These are phyloP conservation scores for Xylariaceae sp. DNA, from an alignment of 2,329 filamentous ascomycete species.

Conservation along the genomic window DNA sequence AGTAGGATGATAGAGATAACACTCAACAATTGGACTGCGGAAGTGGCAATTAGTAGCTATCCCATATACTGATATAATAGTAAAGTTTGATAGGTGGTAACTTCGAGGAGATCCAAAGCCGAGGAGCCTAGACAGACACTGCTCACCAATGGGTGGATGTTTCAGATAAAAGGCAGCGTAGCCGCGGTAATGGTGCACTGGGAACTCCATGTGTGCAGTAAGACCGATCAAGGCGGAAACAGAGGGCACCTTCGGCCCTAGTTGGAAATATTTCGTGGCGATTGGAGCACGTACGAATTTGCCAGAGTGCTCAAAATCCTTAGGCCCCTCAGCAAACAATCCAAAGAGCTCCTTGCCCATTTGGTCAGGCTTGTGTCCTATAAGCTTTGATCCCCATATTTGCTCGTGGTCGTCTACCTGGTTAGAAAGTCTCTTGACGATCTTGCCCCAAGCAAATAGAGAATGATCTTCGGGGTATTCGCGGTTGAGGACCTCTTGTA, in stretches of 20 bases:
- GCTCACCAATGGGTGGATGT: constrained; percentile 2
- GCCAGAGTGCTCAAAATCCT: constrained; percentile 12
- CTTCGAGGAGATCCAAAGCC: too few relatives aligned
- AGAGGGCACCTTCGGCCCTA: not conserved
- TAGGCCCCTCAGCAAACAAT: constrained; percentile 9
- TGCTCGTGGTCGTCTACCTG: not conserved
- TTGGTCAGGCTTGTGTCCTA: not conserved
- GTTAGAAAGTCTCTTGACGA: not conserved
- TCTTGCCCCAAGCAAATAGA: constrained; percentile 35
- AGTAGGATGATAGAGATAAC: too few relatives aligned
- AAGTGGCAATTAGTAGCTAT: too few relatives aligned
- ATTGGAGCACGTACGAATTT: not conserved
- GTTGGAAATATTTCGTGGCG: not conserved
- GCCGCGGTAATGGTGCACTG: not conserved
- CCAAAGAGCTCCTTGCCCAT: not conserved
- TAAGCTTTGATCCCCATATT: not conserved
- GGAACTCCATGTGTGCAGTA: not conserved
- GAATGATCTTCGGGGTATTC: constrained; percentile 35
- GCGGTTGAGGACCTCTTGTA: constrained; percentile 35
- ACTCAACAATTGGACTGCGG: too few relatives aligned
- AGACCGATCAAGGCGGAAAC: not conserved
- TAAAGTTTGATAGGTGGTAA: too few relatives aligned
- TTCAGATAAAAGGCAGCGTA: not conserved
- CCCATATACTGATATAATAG: too few relatives aligned
- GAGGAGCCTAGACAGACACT: not conserved